Percentiles rank a stretch among this genome's conserved stretches.
These are phyloP conservation scores for Pseudozyma sp. DNA, from an alignment of 1,284 basidiomycete species.

Conservation along the genomic window DNA sequence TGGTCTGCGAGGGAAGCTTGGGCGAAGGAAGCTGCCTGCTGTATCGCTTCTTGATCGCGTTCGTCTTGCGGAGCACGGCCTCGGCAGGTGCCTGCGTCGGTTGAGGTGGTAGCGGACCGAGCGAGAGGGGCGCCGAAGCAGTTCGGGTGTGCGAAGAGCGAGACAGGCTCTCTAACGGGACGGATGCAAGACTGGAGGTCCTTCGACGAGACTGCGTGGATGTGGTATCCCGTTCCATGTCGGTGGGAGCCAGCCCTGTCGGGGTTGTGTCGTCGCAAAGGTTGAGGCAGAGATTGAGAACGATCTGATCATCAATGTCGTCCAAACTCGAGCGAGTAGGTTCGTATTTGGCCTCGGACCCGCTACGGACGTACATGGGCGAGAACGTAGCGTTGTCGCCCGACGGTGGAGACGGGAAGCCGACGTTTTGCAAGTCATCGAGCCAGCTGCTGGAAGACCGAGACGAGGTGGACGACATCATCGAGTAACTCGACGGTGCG, in stretches of 20 bases:
- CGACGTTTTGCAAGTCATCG: slow-evolving; percentile 2
- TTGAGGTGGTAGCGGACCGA: slow-evolving; percentile 34
- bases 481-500: slow-evolving; percentile 1
- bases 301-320: slow-evolving; percentile 36
- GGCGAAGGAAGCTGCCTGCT: slow-evolving; percentile 12
- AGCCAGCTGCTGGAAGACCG: slow-evolving; percentile 21
- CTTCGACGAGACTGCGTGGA: slow-evolving; percentile 1
- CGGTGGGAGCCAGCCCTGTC: not conserved
- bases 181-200: slow-evolving; percentile 3
- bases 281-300: slow-evolving; percentile 20
- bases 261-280: slow-evolving; percentile 18
- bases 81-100: slow-evolving; percentile 16
- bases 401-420: not conserved
- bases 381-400: slow-evolving; percentile 12
- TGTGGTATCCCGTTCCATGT: not conserved
- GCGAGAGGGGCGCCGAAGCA: slow-evolving; percentile 23
- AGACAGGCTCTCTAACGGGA: not conserved
- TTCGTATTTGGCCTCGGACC: not conserved
- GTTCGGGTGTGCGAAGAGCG: slow-evolving; percentile 2
- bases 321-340: slow-evolving; percentile 27
- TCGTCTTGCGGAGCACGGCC: slow-evolving; percentile 24
- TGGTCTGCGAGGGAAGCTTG: not conserved
- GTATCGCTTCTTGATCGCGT: slow-evolving; percentile 35
- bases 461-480: not conserved
- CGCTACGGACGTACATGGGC: too few relatives aligned